These are phyloP conservation scores for Aspergillus sp. DNA, from an alignment of 2,329 filamentous ascomycete species.

Conservation along the genomic window DNA sequence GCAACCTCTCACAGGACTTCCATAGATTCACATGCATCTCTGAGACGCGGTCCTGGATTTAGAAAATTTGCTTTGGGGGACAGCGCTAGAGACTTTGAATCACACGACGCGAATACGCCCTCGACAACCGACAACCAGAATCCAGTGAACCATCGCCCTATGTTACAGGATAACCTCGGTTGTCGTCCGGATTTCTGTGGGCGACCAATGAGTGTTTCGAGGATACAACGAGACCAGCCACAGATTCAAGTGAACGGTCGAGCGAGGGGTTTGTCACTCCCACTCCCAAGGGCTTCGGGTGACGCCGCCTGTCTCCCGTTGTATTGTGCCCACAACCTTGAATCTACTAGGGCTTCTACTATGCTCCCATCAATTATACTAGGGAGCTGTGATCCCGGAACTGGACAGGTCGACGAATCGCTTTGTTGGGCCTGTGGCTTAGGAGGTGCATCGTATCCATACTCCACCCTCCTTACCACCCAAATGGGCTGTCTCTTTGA, in stretches of 20 bases:
- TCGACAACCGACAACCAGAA: conserved; percentile 7
- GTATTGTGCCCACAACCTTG: conserved; percentile 16
- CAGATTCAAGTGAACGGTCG: conserved; percentile 4
- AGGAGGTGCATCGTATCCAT: not conserved
- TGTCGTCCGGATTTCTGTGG: conserved; percentile 16
- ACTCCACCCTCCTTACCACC: not conserved
- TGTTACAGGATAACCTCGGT: conserved; percentile 16
- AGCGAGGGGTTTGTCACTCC: conserved; percentile 14
- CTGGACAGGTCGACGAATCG: not conserved
- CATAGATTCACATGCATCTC: conserved; percentile 27
- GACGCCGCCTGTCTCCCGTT: conserved; percentile 6
- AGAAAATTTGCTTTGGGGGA: conserved; percentile 20
- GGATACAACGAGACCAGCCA: conserved; percentile 16
- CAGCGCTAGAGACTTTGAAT: conserved; percentile 9
- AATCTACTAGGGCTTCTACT: not conserved
- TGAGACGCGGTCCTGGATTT: conserved; percentile 1
- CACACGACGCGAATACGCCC: not conserved
- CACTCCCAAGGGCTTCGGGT: not conserved
- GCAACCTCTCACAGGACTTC: conserved; percentile 31
- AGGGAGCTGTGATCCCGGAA: not conserved
- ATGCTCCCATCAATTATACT: not conserved
- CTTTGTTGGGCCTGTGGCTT: not conserved
- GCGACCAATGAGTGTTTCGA: conserved; percentile 11
- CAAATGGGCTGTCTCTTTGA: not conserved
- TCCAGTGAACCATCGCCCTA: conserved; percentile 19